phyloP scores from a whole-genome alignment of 1,284 basidiomycete species.

The Irpex sp. region DNA sequence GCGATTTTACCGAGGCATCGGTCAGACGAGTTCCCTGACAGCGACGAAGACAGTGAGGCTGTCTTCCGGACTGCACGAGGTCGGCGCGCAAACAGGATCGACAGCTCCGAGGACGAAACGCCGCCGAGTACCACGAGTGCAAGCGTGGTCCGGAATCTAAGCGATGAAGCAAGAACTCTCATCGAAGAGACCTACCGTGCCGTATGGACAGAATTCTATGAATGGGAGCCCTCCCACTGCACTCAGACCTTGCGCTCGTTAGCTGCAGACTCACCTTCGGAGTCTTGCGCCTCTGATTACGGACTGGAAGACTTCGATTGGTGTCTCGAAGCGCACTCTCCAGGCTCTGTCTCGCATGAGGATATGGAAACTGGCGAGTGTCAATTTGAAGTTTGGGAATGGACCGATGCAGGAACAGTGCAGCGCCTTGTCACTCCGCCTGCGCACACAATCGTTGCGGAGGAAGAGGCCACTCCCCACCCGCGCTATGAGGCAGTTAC shows the following conservation, averaged over 20 bases:
- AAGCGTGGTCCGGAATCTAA: background rate
- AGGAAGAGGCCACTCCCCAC: slow-evolving; percentile 11
- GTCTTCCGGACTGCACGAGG: background rate
- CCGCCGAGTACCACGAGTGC: background rate
- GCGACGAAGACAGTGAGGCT: background rate
- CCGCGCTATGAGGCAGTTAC: slow-evolving; percentile 34
- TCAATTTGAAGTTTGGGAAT: background rate
- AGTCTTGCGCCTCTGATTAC: background rate
- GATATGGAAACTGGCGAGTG: background rate
- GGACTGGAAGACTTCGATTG: background rate
- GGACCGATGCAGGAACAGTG: background rate
- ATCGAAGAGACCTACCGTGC: slow-evolving; percentile 19
- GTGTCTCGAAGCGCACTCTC: background rate
- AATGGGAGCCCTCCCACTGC: slow-evolving; percentile 27
- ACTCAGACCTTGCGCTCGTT: slow-evolving; percentile 10
- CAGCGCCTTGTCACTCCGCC: background rate
- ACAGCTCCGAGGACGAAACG: background rate
- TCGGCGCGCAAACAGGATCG: background rate
- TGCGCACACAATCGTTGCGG: background rate
- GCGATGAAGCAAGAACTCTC: background rate
- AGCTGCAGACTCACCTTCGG: background rate
- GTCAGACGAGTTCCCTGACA: background rate
- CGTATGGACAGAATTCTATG: slow-evolving; percentile 35
- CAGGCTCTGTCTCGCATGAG: background rate
- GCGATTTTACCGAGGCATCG: background rate